These are phyloP conservation scores for Marsdenia floribunda DNA, from an alignment of 257 asterid genomes.

Conservation along the genomic window DNA sequence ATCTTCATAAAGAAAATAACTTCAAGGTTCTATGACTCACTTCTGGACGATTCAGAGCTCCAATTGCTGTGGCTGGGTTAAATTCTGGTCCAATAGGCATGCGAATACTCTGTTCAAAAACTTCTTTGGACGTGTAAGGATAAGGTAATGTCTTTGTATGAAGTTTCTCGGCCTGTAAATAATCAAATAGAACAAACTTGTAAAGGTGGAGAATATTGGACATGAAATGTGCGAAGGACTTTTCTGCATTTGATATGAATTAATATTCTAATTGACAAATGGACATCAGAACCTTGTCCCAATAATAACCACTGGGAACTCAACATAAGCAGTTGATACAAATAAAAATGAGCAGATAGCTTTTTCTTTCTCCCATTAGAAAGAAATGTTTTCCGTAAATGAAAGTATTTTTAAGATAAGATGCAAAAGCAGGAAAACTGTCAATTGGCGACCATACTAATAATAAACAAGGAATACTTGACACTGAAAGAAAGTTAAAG, in stretches of 20 bases:
- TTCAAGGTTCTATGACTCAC: conserved; percentile 26
- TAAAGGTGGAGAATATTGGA: background rate
- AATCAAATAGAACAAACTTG: conserved; percentile 3
- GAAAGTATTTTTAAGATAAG: background rate
- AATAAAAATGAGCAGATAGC: no score
- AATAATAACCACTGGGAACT: no score
- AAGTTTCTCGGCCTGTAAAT: conserved; percentile 70
- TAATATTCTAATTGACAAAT: background rate
- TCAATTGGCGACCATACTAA: background rate
- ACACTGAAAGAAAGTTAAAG: background rate
- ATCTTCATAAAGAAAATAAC: background rate
- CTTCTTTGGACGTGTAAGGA: conserved; percentile 78
- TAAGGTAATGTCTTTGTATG: conserved; percentile 77
- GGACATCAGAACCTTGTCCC: no score
- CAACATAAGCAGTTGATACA: background rate
- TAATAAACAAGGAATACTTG: background rate
- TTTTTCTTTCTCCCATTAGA: background rate
- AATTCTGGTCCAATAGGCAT: conserved; percentile 95
- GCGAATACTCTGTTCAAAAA: conserved; percentile 75
- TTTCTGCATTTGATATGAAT: background rate
- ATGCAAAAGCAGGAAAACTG: background rate
- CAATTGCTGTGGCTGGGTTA: conserved; percentile 62
- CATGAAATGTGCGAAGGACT: background rate
- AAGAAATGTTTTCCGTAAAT: background rate
- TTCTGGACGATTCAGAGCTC: conserved; percentile 90